Evolutionary conservation across 75 land plant genomes (phyloP), one percentile per base, ranked within the genome.

Genomic region (Pseudotsuga menziesii): DNA sequence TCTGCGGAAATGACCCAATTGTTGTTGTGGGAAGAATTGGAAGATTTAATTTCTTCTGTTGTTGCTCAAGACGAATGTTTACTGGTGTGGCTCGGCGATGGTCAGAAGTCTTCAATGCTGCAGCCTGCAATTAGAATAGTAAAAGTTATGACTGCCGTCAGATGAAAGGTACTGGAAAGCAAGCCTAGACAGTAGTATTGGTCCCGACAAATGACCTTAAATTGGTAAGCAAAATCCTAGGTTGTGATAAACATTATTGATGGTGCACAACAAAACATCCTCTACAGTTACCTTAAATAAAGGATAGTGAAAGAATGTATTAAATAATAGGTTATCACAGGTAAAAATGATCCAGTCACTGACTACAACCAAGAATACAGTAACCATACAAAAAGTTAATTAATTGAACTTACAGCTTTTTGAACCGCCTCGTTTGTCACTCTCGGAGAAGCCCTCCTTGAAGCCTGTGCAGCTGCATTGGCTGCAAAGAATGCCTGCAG

Each of bases 1-100:
- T 94, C 79, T 93, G 96, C 57, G 96, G 96, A 84, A 93, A 93
- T 54, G 96, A 93, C 13, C 96, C 96, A 75, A 93, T 91, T 4
- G 94, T 93, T 8, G 93, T 93, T 61, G 96, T 91, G 4, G 96
- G 96, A 32, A 93, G 91, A 52, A 91, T 79, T 26, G 96, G 96
- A 57, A 93, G 88, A 80, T 87, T 89, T 70, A 93, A 76, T 58
- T 91, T 86, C 79, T 93, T 93, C 82, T 91, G 96, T 71, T 93
- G 93, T 29, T 90, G 89, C 57, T 91, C 94, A 76, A 93, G 76
- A 41, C 96, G 83, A n/a, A 70, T 75, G 67, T 81, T 82, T 3
- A 93, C 96, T 80, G 82, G 82, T 44, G 92, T 91, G 17, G 89
- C 82, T 5, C 94, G 76, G 35, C 94, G 86, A 78, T 93, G 96